Evolutionary conservation across 441 rosid species (phyloP), one percentile per base, ranked within the genome.

Genomic region (Populus hybrid): DNA sequence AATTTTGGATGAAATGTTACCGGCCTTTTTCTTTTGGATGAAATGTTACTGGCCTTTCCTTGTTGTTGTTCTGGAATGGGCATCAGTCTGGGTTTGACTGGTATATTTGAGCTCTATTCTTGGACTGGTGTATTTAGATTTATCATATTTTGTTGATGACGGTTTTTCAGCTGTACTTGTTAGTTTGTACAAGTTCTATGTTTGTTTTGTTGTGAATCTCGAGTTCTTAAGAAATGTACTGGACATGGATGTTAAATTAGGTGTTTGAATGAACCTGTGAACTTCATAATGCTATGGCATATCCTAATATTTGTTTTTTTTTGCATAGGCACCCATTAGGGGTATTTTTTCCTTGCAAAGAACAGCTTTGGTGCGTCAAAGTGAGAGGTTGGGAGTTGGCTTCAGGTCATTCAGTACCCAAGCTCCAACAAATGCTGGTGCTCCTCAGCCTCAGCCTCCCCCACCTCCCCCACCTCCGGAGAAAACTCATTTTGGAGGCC

Each of bases 401-500:
- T 67, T 88, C 76, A 91, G 94, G 77, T 85, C 93, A 75, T 88
- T 90, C 65, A 93, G 91, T 87, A 87, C 98, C 42, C 93, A 92
- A 83, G 94, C 92, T 82, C 90, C 94, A 69, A 9, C 57, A 36
- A 40, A 2, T 38, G 26, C 57, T 35, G 28, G 73, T 70, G 57
- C 73, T 8, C 73, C 79, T 36, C 79, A 65, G 46, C 73, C 79
- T 36, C 79, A 65, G 46, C 72, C 83, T n/a, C 83, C 84, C 0
- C 83, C 86, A 0, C 97, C 97, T 10, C 99, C 99, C 26, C 98
- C 99, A 0, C 96, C 99, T 74, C 97, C 95, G 0, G 99, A 97
- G 86, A 97, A 94, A 89, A 93, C 99, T 79, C 98, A 93, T 84
- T 97, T 97, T 69, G 99, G 99, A 77, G 99, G 95, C 78, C 86